These are phyloP conservation scores for Candida anutae DNA, from an alignment of 1,139 yeast genomes.

Conservation along the genomic window DNA sequence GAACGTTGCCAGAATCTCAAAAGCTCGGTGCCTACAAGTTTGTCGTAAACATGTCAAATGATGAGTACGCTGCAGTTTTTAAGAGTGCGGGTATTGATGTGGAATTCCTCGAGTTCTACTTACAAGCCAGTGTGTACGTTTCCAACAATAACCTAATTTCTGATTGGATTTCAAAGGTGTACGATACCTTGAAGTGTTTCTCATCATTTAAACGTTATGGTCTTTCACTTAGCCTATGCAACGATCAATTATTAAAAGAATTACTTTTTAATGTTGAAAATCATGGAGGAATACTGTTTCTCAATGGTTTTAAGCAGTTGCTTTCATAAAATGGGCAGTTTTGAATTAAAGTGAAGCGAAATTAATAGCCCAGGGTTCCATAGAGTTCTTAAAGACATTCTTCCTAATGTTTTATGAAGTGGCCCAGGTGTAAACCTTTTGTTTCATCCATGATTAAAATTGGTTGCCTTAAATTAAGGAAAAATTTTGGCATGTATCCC, in stretches of 20 bases:
- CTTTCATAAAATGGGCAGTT: no score
- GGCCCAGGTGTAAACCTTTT: constrained; percentile 29
- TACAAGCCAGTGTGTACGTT: constrained; percentile 35
- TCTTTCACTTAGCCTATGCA: constrained; percentile 17
- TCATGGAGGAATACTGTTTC: no score
- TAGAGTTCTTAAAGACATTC: no score
- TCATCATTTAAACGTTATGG: constrained; percentile 18
- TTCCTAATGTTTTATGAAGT: not conserved
- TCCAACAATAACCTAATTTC: constrained; percentile 10
- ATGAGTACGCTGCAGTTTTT: constrained; percentile 27
- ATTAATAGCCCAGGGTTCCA: no score
- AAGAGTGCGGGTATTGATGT: constrained; percentile 48
- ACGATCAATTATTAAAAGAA: not conserved
- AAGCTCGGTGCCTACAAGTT: constrained; percentile 31
- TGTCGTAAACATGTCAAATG: constrained; percentile 26
- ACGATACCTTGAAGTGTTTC: constrained; percentile 13
- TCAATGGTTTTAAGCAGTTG: no score
- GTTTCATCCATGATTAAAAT: constrained; percentile 9
- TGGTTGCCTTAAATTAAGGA: constrained; percentile 37
- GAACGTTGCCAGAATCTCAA: constrained; percentile 18
- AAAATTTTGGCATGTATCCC: constrained; percentile 25
- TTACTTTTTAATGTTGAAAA: constrained; percentile 7
- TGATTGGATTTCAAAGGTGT: constrained; percentile 13
- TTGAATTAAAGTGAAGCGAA: no score
- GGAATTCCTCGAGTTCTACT: constrained; percentile 43